Conservation (phyloP, 2,329 filamentous ascomycete species). For the Hypocreales sp. region DNA sequence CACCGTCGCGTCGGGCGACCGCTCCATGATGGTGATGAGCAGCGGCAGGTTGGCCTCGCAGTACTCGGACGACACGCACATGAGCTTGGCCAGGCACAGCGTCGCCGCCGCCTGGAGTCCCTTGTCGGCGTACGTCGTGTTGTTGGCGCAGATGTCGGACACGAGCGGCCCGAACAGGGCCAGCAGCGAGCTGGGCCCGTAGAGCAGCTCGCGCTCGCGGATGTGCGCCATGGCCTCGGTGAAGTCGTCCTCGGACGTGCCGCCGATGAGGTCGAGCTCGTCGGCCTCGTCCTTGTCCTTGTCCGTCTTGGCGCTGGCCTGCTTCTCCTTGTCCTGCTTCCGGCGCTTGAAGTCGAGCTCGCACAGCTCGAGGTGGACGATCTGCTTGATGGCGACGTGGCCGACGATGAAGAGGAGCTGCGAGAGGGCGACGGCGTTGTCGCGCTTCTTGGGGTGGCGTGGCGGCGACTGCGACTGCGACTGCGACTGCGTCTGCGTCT, state of each 20-base stretch:
- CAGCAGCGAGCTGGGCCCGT: slow-evolving; percentile 71
- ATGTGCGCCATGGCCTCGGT: slow-evolving; percentile 76
- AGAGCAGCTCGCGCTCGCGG: slow-evolving; percentile 68
- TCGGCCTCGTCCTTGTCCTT: slow-evolving; percentile 52
- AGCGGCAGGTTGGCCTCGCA: slow-evolving; percentile 86
- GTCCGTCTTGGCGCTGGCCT: slow-evolving; percentile 26
- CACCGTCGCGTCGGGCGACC: slow-evolving; percentile 80
- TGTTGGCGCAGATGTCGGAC: slow-evolving; percentile 86
- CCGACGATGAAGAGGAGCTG: slow-evolving; percentile 91
- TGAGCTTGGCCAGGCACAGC: slow-evolving; percentile 88
- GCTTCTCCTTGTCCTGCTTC: slow-evolving; percentile 79
- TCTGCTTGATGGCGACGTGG: slow-evolving; percentile 96
- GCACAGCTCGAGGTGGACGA: slow-evolving; percentile 93
- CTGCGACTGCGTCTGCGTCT: slow-evolving; percentile 1
- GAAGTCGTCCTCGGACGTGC: slow-evolving; percentile 88
- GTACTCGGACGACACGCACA: slow-evolving; percentile 96
- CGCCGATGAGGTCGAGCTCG: slow-evolving; percentile 90
- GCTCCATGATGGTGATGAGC: slow-evolving; percentile 94
- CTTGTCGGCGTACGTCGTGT: slow-evolving; percentile 78
- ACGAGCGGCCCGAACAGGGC: slow-evolving; percentile 83
- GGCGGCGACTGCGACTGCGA: slow-evolving; percentile 12
- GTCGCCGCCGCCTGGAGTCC: slow-evolving; percentile 88
- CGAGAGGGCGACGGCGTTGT: slow-evolving; percentile 62
- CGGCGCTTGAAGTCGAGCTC: slow-evolving; percentile 95
- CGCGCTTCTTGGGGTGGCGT: slow-evolving; percentile 47